phyloP scores from a whole-genome alignment of 1,284 basidiomycete species.

The Ustilago shanxiensis region DNA sequence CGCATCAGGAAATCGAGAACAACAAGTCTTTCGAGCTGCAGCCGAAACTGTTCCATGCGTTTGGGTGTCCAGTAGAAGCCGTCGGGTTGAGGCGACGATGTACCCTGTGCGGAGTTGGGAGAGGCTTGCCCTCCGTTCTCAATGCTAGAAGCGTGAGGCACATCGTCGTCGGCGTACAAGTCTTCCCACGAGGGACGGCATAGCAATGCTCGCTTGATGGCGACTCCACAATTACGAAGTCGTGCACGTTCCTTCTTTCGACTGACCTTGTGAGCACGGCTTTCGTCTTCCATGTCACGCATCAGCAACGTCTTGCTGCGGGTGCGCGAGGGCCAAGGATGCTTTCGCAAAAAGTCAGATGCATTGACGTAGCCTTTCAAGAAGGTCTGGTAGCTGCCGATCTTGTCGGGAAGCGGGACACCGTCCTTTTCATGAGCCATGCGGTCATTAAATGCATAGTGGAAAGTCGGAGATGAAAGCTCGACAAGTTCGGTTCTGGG shows the following conservation, averaged over 20 bases:
- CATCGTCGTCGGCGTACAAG: constrained; percentile 70
- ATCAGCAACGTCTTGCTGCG: constrained; percentile 72
- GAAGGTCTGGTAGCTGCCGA: constrained; percentile 90
- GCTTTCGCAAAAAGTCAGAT: constrained; percentile 83
- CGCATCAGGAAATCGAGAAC: constrained; percentile 84
- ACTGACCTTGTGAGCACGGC: constrained; percentile 70
- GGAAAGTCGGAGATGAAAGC: constrained; percentile 74
- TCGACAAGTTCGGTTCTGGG: constrained; percentile 86
- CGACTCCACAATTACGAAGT: constrained; percentile 60
- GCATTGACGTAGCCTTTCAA: constrained; percentile 87
- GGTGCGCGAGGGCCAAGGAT: constrained; percentile 88
- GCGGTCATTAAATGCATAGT: constrained; percentile 64
- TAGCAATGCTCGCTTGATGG: constrained; percentile 61
- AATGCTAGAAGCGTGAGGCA: constrained; percentile 72
- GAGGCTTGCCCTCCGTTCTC: constrained; percentile 28
- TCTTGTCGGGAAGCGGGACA: constrained; percentile 69
- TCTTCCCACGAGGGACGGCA: constrained; percentile 81
- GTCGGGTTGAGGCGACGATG: constrained; percentile 15
- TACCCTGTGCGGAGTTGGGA: not conserved
- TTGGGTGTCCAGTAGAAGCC: constrained; percentile 82
- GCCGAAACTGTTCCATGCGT: constrained; percentile 83
- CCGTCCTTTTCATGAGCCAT: constrained; percentile 48
- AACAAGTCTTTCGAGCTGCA: constrained; percentile 84
- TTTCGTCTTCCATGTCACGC: constrained; percentile 83
- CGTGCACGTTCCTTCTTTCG: constrained; percentile 59